These are phyloP conservation scores for Suaeda aralocaspica DNA, from an alignment of 148 eudicot species.

Conservation along the genomic window DNA sequence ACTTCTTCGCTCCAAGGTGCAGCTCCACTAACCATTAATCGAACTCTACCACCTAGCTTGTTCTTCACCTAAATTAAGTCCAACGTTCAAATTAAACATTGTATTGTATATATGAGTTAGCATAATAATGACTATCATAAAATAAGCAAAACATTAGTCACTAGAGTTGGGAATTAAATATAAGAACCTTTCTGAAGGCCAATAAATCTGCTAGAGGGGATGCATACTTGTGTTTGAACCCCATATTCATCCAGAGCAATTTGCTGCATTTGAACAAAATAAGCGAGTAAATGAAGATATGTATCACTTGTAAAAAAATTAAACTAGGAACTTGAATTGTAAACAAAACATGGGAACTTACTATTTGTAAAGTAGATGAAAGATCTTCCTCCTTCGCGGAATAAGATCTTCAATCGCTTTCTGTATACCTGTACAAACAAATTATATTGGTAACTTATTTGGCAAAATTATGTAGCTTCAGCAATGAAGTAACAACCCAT, in stretches of 20 bases:
- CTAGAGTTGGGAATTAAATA: neutral
- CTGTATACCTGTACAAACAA: conserved; percentile 50
- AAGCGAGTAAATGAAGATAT: neutral
- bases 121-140: neutral
- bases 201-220: conserved; percentile 85
- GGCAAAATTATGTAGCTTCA: neutral
- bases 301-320: neutral
- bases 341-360: conserved; percentile 27
- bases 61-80: conserved; percentile 51
- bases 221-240: conserved; percentile 80
- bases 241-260: conserved; percentile 78
- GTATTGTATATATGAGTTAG: neutral
- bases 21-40: conserved; percentile 83
- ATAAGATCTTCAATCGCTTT: conserved; percentile 64
- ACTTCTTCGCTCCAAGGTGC: conserved; percentile 91
- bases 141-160: neutral
- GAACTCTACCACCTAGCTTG: conserved; percentile 73
- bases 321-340: neutral
- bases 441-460: neutral
- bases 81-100: conserved; percentile 1
- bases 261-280: conserved; percentile 51
- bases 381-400: conserved; percentile 68
- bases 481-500: neutral
- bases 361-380: conserved; percentile 73
- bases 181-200: conserved; percentile 86